Base-by-base conservation (phyloP, 2,329 filamentous ascomycete genomes). In the Trichoderma lentiforme region DNA sequence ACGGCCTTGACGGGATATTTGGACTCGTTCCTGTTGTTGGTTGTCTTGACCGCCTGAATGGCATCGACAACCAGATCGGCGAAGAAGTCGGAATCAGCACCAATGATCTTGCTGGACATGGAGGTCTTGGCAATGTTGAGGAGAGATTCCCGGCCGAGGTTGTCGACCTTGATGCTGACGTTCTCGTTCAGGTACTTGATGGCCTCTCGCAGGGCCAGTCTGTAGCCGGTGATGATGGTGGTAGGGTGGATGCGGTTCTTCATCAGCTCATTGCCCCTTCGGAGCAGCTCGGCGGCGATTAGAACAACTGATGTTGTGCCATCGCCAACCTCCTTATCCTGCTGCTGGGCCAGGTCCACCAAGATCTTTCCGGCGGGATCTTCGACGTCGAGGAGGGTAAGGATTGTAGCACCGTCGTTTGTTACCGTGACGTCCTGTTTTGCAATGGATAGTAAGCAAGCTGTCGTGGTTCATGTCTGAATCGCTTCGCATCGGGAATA, bases 181-280 rank as follows among this genome's bases (percentile, higher is more conserved):
- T 98, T 97, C 84, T 99, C 96, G 84, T 94, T 95, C 92, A 99
- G 97, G 85, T 98, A 99, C 85, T 97, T 97, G 81, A 99, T 92
- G 72, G 96, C 96, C 86, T 99, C 96, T 79, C 96, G 90, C 76
- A 99, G 88, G 73, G 96, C 96, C 79, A 99, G 89, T 79, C 96
- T 90, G 88, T 99, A 99, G 79, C 96, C 96, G 74, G 94, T 98
- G 81, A 99, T 99, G 84, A 99, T 98, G 73, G 97, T 99, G 30
- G 96, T 99, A 71, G 96, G 97, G 85, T 99, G 96, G 89, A 99
- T 99, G 82, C 95, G 93, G 89, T 98, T 99, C 88, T 96, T 98
- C 93, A 98, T 97, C 76, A 99, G 89, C 85, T 99, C 96, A 86
- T 99, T 99, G 74, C 91, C 96, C 83, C 96, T 89, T 81, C 93